A percentile compares a stretch with the other conserved stretches of the same genome.
Evolutionary conservation across 352 stramenopile species (phyloP).

Genomic region (Pythium apleroticum): DNA sequence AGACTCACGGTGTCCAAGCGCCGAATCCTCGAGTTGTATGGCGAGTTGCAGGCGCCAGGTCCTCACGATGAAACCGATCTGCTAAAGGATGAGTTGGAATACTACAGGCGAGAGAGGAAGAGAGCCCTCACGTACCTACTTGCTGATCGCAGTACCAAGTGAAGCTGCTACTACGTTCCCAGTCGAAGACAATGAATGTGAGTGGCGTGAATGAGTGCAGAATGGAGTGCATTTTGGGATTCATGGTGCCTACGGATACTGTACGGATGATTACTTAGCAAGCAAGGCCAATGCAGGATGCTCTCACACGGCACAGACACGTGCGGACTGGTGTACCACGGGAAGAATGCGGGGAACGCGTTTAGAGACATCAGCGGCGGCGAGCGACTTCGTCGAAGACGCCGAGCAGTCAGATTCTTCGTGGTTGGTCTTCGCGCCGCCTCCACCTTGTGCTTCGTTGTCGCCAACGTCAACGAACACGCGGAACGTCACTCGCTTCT

Average conservation of each 20-base stretch:
- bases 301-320: conserved; percentile 7
- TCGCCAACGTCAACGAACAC: conserved; percentile 1
- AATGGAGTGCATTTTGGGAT: background rate
- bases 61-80: conserved; percentile 1
- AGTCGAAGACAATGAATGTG: background rate
- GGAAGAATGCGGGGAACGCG: background rate
- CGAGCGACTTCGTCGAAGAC: background rate
- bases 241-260: background rate
- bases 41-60: conserved; percentile 2
- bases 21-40: conserved; percentile 15
- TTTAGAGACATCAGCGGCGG: background rate
- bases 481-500: conserved; percentile 1
- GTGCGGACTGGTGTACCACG: background rate
- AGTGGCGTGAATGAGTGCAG: background rate
- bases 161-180: background rate
- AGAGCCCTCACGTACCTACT: conserved; percentile 16
- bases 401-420: background rate
- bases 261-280: background rate
- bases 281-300: background rate
- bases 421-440: background rate
- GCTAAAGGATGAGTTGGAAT: conserved; percentile 17
- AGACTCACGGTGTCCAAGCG: conserved; percentile 19
- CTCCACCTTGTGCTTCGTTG: background rate
- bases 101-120: conserved; percentile 19
- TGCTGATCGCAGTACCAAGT: background rate